Base-by-base conservation (phyloP, 129 eudicot species). In the Helianthus tuberosus region DNA sequence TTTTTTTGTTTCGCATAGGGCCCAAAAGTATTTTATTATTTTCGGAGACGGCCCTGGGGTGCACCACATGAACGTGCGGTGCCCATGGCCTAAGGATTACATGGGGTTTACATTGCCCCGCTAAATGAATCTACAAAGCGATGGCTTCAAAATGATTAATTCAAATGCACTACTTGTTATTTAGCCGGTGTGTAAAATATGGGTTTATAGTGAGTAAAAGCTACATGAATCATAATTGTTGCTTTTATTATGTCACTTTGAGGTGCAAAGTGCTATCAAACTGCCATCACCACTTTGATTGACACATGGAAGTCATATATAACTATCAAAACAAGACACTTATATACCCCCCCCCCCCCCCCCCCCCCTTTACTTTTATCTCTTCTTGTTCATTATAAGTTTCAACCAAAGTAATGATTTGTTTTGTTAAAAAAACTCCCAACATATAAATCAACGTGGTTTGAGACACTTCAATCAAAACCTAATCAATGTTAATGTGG, bases 391-490 rank as follows among this genome's bases (percentile, higher is more conserved):
- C 46, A 6, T 27, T 27, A 27, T 5, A 52, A 16, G 25, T 14
- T 7, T 52, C 9, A 52, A 52, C 58, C 6, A 6, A 51, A 52
- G n/a, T 16, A 52, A n/a, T 5, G 20, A 51, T 2, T 52, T 6
- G 43, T 6, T 52, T 52, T 15, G 25, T 52, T 4, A 52, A 52
- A 52, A n/a, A 52, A 52, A 52, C 6, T 14, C 58, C 53, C 58
- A 52, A 52, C 58, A 52, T 52, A 0, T 27, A 27, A 38, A 53
- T 38, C 68, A 64, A 70, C 36, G 36, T 36, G 16, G 38, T 35
- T 27, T 48, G 46, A 32, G 75, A 38, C 53, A 54, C 52, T 63
- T 5, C 65, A 71, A 53, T 15, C 8, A 49, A 48, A 49, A 29
- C 73, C 25, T 20, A 68, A 14, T 23, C 1, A 5, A 51, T 36